These are phyloP conservation scores for Anethum foeniculum DNA, from an alignment of 140 eudicot genomes.

Conservation along the genomic window DNA sequence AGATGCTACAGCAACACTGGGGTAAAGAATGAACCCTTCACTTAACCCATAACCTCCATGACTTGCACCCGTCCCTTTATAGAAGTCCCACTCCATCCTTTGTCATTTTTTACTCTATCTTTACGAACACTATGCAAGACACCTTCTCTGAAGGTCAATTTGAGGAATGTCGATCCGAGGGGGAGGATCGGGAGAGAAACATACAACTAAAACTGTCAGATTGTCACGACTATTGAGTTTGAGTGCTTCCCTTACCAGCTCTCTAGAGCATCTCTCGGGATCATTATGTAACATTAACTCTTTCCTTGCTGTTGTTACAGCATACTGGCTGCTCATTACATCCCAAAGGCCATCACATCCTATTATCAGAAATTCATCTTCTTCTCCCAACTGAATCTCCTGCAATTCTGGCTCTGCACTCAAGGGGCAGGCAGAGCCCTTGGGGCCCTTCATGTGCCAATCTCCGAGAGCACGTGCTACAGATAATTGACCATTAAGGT, in stretches of 20 bases:
- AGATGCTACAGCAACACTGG: background rate
- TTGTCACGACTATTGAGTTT: conserved; percentile 68
- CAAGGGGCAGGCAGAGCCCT: conserved; percentile 66
- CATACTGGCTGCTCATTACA: conserved; percentile 78
- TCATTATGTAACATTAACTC: conserved; percentile 66
- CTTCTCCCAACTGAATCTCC: conserved; percentile 45
- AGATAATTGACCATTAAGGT: conserved; percentile 76
- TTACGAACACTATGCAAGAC: conserved; percentile 41
- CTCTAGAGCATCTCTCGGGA: conserved; percentile 71
- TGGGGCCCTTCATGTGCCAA: conserved; percentile 93
- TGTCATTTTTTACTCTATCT: background rate
- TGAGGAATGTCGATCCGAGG: conserved; percentile 52
- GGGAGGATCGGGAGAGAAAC: conserved; percentile 72
- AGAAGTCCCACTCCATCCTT: background rate
- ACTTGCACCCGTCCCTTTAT: conserved; percentile 6
- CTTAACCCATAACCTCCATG: background rate
- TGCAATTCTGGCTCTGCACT: conserved; percentile 79
- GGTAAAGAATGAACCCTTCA: background rate
- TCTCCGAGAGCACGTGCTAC: conserved; percentile 83
- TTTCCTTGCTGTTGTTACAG: conserved; percentile 54
- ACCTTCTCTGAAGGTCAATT: conserved; percentile 44
- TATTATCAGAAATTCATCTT: conserved; percentile 67
- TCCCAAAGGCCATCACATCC: conserved; percentile 91
- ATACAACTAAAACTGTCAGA: conserved; percentile 57
- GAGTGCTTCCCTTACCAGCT: conserved; percentile 63